Conservation (phyloP, 176 grass and related monocot genomes). For the Themeda triandra region DNA sequence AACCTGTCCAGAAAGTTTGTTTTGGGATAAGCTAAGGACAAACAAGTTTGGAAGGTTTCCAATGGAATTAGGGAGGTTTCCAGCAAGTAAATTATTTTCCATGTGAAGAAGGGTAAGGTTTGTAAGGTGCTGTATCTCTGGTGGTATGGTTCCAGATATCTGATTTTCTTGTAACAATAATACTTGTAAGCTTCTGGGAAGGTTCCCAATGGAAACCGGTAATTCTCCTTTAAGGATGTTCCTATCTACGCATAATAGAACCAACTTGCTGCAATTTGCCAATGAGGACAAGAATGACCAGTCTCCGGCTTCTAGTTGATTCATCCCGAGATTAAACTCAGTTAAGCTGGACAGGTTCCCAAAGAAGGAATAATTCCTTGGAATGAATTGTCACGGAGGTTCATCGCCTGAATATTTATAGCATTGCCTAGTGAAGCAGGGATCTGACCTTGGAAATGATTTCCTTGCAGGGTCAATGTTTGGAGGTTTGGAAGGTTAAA, state of each 20-base stretch:
- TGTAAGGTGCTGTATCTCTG: constrained; percentile 2
- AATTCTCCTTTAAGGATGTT: constrained; percentile 29
- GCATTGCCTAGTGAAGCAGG: constrained; percentile 22
- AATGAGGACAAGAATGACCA: constrained; percentile 40
- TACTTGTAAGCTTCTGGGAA: neutral
- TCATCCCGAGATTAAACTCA: neutral
- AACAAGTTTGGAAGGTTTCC: constrained; percentile 13
- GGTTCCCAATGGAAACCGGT: constrained; percentile 8
- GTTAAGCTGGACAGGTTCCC: neutral
- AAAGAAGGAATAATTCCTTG: constrained; percentile 13
- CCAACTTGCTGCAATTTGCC: constrained; percentile 25
- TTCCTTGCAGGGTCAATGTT: neutral
- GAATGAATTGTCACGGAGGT: constrained; percentile 14
- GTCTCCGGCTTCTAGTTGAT: constrained; percentile 39
- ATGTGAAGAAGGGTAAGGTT: neutral
- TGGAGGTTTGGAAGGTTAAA: constrained; percentile 7
- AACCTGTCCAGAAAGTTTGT: constrained; percentile 31
- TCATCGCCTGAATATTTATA: neutral
- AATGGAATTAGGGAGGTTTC: constrained; percentile 18
- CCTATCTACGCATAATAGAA: neutral
- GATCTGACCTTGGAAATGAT: constrained; percentile 8
- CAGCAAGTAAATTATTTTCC: constrained; percentile 7
- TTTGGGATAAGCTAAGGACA: neutral
- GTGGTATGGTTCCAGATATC: neutral
- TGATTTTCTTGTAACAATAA: neutral